These are phyloP conservation scores for Anthostomella pinea DNA, from an alignment of 2,329 filamentous ascomycete species.

Conservation along the genomic window DNA sequence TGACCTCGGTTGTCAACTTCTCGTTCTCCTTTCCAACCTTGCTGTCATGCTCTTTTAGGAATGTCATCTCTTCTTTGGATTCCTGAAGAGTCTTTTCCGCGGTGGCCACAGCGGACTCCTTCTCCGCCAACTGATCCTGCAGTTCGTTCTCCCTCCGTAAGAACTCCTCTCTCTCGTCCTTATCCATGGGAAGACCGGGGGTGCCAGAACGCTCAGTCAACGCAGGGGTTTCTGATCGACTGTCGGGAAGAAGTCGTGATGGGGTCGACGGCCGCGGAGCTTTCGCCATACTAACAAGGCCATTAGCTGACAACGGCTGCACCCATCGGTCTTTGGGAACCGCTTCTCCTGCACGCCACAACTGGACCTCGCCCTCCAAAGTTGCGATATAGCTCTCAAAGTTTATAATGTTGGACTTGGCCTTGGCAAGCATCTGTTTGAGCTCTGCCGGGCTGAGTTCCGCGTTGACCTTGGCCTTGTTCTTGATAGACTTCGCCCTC, in stretches of 20 bases:
- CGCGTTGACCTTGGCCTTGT: constrained; percentile 99
- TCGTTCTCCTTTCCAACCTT: constrained; percentile 90
- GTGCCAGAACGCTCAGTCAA: constrained; percentile 82
- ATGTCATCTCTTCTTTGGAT: constrained; percentile 79
- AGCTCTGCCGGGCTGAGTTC: constrained; percentile 94
- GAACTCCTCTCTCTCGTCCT: constrained; percentile 96
- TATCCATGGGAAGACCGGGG: constrained; percentile 83
- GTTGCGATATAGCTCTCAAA: constrained; percentile 84
- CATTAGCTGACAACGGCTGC: constrained; percentile 57
- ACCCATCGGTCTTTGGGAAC: constrained; percentile 92
- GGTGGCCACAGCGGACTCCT: constrained; percentile 75
- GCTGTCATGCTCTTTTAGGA: constrained; percentile 81
- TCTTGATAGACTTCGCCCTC: constrained; percentile 97
- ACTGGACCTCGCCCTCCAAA: constrained; percentile 78
- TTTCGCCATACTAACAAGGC: constrained; percentile 41
- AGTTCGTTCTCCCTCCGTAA: constrained; percentile 92
- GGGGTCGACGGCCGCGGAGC: constrained; percentile 52
- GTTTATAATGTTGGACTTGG: constrained; percentile 81
- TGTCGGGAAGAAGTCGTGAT: constrained; percentile 52
- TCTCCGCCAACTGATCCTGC: constrained; percentile 93
- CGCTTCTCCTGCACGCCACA: constrained; percentile 83
- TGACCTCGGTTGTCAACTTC: constrained; percentile 77
- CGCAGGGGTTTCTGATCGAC: constrained; percentile 59
- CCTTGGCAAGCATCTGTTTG: constrained; percentile 89
- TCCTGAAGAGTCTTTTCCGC: constrained; percentile 79